A percentile compares a stretch with the other conserved stretches of the same genome.
phyloP scores from a whole-genome alignment of 495 filamentous ascomycete genomes.

The Amphirosellinia nigrospora region DNA sequence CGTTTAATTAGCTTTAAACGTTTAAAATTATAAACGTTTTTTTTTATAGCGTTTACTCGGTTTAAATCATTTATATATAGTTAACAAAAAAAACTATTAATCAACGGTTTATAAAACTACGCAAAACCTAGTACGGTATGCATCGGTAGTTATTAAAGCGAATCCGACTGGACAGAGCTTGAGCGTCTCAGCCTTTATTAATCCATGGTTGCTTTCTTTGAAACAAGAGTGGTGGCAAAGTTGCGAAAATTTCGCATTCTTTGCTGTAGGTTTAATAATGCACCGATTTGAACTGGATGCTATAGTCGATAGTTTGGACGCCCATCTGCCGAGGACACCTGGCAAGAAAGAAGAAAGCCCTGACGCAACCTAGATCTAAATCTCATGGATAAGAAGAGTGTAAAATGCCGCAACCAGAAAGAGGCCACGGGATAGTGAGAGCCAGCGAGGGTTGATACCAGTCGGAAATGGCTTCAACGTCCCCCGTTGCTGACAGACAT shows the following conservation, averaged over 20 bases:
- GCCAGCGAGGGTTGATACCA: neutral
- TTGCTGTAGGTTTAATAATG: neutral
- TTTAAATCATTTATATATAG: no score
- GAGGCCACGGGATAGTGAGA: neutral
- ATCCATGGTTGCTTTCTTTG: neutral
- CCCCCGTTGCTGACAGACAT: constrained; percentile 1
- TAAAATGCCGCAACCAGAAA: constrained; percentile 1
- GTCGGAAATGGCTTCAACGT: constrained; percentile 1
- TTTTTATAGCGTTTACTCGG: no score
- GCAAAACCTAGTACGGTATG: no score
- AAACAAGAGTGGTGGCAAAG: neutral
- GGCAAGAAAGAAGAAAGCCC: neutral
- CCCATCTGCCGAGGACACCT: neutral
- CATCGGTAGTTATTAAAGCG: neutral
- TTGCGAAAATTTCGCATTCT: neutral
- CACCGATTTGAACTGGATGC: neutral
- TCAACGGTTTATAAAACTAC: neutral
- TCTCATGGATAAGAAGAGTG: neutral
- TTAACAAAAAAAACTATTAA: neutral
- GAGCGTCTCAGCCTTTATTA: neutral
- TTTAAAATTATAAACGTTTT: no score
- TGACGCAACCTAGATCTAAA: neutral
- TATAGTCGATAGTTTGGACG: neutral
- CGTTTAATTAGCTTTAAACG: no score
- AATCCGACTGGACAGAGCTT: neutral